Evolutionary conservation across 1,284 basidiomycete species (phyloP).

Genomic region (Trametes hirsuta): DNA sequence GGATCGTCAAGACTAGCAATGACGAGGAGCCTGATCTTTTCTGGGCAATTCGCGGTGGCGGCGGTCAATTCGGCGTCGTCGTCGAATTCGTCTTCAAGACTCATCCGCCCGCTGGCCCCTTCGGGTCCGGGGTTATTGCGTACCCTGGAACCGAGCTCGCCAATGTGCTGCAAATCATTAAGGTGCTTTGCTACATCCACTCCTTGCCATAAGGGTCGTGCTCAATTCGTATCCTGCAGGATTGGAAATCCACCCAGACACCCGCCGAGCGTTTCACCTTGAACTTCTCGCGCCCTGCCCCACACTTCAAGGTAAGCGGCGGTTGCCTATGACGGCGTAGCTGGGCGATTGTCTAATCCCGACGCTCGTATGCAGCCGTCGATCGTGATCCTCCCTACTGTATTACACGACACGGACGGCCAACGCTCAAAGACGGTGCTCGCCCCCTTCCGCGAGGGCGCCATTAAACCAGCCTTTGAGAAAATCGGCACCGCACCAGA

Average conservation of each 20-base stretch:
- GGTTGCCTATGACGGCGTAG: background rate
- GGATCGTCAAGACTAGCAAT: conserved; percentile 35
- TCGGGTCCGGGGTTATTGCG: conserved; percentile 25
- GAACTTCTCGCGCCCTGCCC: conserved; percentile 27
- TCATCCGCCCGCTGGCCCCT: conserved; percentile 31
- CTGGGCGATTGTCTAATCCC: background rate
- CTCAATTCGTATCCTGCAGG: conserved; percentile 1
- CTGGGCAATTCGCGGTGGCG: conserved; percentile 44
- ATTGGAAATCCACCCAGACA: conserved; percentile 21
- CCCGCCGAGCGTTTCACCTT: conserved; percentile 23
- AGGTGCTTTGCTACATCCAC: conserved; percentile 3
- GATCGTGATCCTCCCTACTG: conserved; percentile 28
- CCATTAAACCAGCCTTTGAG: conserved; percentile 22
- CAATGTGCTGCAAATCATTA: conserved; percentile 18
- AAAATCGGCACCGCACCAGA: conserved; percentile 20
- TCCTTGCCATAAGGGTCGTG: background rate
- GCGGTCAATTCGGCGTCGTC: conserved; percentile 52
- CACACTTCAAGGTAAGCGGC: conserved; percentile 27
- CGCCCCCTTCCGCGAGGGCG: conserved; percentile 25
- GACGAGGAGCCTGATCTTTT: conserved; percentile 26
- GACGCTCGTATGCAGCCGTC: conserved; percentile 24
- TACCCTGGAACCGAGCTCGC: conserved; percentile 21
- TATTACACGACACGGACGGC: conserved; percentile 31
- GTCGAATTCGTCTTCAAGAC: conserved; percentile 44
- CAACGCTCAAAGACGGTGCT: conserved; percentile 33